A percentile compares a stretch with the other conserved stretches of the same genome.
phyloP scores from a whole-genome alignment of 371 early-diverging fungal genomes.

The Basidiobolus meristosporus region DNA sequence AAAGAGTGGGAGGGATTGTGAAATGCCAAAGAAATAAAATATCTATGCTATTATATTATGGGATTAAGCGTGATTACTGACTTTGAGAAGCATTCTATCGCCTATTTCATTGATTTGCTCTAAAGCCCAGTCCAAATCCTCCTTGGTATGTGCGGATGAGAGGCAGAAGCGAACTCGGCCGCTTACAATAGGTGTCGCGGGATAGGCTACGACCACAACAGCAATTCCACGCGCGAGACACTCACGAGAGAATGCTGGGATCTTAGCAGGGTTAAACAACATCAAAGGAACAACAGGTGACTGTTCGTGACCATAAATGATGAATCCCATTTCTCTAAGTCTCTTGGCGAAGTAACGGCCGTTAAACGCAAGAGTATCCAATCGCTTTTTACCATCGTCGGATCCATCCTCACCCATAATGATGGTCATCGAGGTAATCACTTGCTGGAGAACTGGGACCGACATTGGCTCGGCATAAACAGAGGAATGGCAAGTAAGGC shows the following conservation, averaged over 20 bases:
- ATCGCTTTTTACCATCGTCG: conserved; percentile 59
- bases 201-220: conserved; percentile 97
- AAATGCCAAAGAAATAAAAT: no score
- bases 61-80: no score
- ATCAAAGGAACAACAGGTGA: conserved; percentile 97
- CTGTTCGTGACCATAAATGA: conserved; percentile 84
- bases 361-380: conserved; percentile 77
- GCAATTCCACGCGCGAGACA: conserved; percentile 84
- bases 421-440: conserved; percentile 70
- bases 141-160: conserved; percentile 84
- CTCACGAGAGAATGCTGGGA: conserved; percentile 93
- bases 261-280: conserved; percentile 94
- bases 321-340: conserved; percentile 81
- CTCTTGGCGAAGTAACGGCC: conserved; percentile 64
- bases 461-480: conserved; percentile 91
- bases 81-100: conserved; percentile 14
- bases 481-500: conserved; percentile 60
- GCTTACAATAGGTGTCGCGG: conserved; percentile 95
- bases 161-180: conserved; percentile 96
- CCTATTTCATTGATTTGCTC: conserved; percentile 14
- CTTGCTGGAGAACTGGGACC: conserved; percentile 83
- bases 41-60: no score
- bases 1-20: no score
- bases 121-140: conserved; percentile 75
- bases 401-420: conserved; percentile 80